Evolutionary conservation across 805 yeast genomes (phyloP), one percentile per base, ranked within the genome.

Genomic region (Tetrapisispora nanseiensis): DNA sequence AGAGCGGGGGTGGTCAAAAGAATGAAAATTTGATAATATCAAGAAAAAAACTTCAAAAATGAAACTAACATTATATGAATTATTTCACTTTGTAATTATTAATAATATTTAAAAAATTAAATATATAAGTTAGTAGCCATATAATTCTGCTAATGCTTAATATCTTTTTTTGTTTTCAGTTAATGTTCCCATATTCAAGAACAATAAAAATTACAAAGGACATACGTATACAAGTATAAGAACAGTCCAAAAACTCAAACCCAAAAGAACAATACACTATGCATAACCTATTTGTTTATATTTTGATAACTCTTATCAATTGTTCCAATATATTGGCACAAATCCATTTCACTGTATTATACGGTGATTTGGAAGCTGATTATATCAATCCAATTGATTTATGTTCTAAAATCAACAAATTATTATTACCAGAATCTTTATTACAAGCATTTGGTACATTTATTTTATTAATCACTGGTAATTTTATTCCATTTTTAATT

Each of bases 321-420:
- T 90, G 92, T 42, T 76, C 82, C 54, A 85, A 82, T 73, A 71
- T 87, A 67, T 86, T 87, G 59, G 70, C 84, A 30, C 96, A 87
- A 69, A 96, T 87, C 45, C 90, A 82, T 65, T 87, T 87, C 75
- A 86, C 95, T 42, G 86, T 87, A 66, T 81, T 86, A 82, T 87
- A 83, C 71, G 82, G 94, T 51, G 97, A 87, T 65, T 72, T 87
- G 63, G 96, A 84, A 66, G 79, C 87, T 60, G 97, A 90, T 65
- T 90, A 89, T 71, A 86, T 89, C 70, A 90, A 89, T 65, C 97
- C 97, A 41, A 86, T 89, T 61, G 97, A 89, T 66, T 74, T 90
- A 54, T 90, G 97, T 69, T 86, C 84, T 69, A 81, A 83, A 58
- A 75, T 90, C 62, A 90, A 90, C 72, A 79, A 83, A 53, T 79